phyloP scores from a whole-genome alignment of 306 rosid genomes.

The Lathyrus sativus region DNA sequence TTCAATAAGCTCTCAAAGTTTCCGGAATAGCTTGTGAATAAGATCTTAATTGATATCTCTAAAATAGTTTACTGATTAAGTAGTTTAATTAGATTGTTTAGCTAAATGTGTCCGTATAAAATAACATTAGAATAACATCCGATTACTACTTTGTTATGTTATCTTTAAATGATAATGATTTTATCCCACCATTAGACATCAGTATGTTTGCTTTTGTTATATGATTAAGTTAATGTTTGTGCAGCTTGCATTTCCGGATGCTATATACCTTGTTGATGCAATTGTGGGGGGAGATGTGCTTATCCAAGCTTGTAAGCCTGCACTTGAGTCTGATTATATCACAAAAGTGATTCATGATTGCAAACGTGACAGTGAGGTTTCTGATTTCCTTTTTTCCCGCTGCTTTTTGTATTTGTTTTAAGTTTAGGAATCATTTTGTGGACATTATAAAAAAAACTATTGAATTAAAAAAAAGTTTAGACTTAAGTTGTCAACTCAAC shows the following conservation, averaged over 20 bases:
- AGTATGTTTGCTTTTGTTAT: neutral
- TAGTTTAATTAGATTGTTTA: neutral
- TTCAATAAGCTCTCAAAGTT: slow-evolving; percentile 8
- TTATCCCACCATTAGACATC: neutral
- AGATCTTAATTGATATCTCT: neutral
- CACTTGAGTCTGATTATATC: slow-evolving; percentile 87
- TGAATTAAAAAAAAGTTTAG: neutral
- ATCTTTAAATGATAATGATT: slow-evolving; percentile 7
- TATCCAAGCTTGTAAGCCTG: slow-evolving; percentile 91
- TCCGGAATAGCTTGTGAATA: neutral
- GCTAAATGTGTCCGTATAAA: neutral
- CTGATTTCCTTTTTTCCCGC: slow-evolving; percentile 29
- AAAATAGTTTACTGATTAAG: neutral
- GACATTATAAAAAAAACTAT: neutral
- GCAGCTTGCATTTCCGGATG: slow-evolving; percentile 97
- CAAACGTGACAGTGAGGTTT: slow-evolving; percentile 98
- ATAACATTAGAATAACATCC: neutral
- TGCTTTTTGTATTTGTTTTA: slow-evolving; percentile 8
- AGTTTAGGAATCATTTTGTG: slow-evolving; percentile 3
- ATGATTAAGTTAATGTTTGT: slow-evolving; percentile 22
- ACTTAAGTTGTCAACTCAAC: slow-evolving; percentile 26
- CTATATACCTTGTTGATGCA: slow-evolving; percentile 92
- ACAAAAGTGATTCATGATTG: slow-evolving; percentile 98
- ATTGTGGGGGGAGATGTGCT: slow-evolving; percentile 81
- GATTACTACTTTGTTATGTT: slow-evolving; percentile 14